Conservation (phyloP, 805 yeast genomes). For the Cyberlindnera galapagoensis region DNA sequence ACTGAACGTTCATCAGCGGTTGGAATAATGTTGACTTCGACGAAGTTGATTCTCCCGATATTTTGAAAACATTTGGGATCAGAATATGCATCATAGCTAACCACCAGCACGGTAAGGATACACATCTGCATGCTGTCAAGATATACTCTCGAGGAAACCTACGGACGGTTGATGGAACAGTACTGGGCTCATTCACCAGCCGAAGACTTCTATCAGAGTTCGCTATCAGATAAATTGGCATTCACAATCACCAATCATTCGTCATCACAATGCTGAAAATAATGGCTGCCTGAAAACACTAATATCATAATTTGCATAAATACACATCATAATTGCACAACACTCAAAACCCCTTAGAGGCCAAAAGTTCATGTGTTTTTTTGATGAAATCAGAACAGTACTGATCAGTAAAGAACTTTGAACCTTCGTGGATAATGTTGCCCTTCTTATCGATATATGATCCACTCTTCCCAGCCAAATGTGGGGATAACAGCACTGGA, state of each 20-base stretch:
- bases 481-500: conserved; percentile 27
- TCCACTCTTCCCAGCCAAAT: conserved; percentile 27
- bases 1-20: conserved; percentile 60
- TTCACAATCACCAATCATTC: too few species aligned
- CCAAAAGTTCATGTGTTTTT: conserved; percentile 22
- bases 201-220: conserved; percentile 18
- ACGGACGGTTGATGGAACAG: conserved; percentile 18
- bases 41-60: conserved; percentile 27
- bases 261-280: too few species aligned
- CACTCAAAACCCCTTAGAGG: conserved; percentile 16
- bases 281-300: too few species aligned
- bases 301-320: too few species aligned
- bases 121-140: conserved; percentile 76
- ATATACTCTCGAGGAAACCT: conserved; percentile 41
- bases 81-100: conserved; percentile 62
- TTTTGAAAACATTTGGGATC: conserved; percentile 60
- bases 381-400: conserved; percentile 24
- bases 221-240: conserved; percentile 15
- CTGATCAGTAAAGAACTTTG: conserved; percentile 25
- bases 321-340: too few species aligned
- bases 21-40: conserved; percentile 65
- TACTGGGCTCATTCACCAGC: conserved; percentile 22
- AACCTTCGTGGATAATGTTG: conserved; percentile 19
- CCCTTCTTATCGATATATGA: conserved; percentile 27
- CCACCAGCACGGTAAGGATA: conserved; percentile 94